Percentiles rank a stretch among this genome's conserved stretches.
Conservation (phyloP, 2,329 filamentous ascomycete species). For the Lachnellula hyalina region DNA sequence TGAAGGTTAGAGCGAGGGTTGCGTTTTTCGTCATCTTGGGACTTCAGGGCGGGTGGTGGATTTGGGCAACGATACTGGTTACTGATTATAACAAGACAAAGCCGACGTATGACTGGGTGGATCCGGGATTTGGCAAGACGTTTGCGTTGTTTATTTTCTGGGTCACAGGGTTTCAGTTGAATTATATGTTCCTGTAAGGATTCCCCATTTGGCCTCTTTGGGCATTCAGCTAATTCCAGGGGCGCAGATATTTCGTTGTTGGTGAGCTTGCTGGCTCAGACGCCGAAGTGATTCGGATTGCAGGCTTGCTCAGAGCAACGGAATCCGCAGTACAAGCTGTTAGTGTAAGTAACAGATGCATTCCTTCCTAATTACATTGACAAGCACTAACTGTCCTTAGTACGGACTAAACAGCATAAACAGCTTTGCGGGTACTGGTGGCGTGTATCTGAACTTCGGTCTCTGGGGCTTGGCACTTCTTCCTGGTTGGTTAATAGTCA, state of each 20-base stretch:
- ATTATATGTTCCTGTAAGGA: conserved; percentile 64
- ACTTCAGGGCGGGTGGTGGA: conserved; percentile 65
- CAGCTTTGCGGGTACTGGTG: conserved; percentile 60
- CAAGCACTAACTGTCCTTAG: conserved; percentile 20
- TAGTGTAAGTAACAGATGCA: conserved; percentile 38
- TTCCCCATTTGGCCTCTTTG: neutral
- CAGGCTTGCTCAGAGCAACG: conserved; percentile 62
- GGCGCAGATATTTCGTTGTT: conserved; percentile 60
- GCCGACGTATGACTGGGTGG: conserved; percentile 62
- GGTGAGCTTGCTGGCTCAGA: conserved; percentile 57
- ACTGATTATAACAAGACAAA: conserved; percentile 51
- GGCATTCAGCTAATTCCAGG: neutral
- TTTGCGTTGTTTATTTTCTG: conserved; percentile 66
- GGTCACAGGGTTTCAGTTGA: conserved; percentile 63
- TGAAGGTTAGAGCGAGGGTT: conserved; percentile 25
- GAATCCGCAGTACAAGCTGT: conserved; percentile 70
- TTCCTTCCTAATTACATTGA: neutral
- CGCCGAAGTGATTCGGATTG: conserved; percentile 61
- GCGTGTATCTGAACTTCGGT: conserved; percentile 65
- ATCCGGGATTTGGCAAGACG: conserved; percentile 56
- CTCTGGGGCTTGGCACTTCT: conserved; percentile 60
- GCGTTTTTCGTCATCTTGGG: conserved; percentile 26
- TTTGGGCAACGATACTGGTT: conserved; percentile 63
- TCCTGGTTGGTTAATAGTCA: conserved; percentile 62
- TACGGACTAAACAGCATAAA: conserved; percentile 61